Base-by-base conservation (phyloP, 2,329 filamentous ascomycete genomes). In the Escovopsis weberi region DNA sequence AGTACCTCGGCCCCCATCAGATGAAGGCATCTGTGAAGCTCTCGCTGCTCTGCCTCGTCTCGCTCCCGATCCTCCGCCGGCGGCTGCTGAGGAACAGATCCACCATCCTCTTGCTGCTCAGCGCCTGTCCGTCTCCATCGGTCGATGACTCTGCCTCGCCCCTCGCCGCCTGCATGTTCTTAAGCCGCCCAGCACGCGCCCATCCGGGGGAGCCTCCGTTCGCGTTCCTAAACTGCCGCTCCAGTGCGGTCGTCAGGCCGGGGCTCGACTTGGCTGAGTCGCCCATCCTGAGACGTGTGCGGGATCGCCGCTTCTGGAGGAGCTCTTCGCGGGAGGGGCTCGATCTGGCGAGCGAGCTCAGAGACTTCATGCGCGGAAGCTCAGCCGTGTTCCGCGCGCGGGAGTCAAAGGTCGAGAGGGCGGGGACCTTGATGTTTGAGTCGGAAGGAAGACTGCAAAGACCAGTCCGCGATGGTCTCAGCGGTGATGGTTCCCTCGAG, bases 81-180 rank as follows among this genome's bases (percentile, higher is more conserved):
- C 71, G 62, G 38, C 64, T 71, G 45, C 60, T 72, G 26, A 75
- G 56, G 51, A 75, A 75, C 39, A 68, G 45, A 41, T 75, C 70
- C 7, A 75, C 70, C 67, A 75, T 74, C 36, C 60, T 60, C 53
- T 66, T 66, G 49, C 69, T 70, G 2, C 67, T 67, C 45, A 64
- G 53, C 0, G 53, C 54, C 44, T 66, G 63, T 0, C 56, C 53
- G 34, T 62, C 57, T 43, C 37, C 23, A 26, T 45, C 33, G 9
- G 37, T 38, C 18, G 40, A 10, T 2, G 34, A 38, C n/a, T 39
- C 38, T 15, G 26, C 26, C 26, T 45, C 41, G 1, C 30, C n/a
- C 12, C 35, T 15, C 26, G 42, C 18, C 4, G 8, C 28, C 28
- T 32, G 28, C 28, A 32, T 32, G 8, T 15, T 39, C 34, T 28